Evolutionary conservation across 2,329 filamentous ascomycete genomes (phyloP).

Genomic region (Aspergillus melleus): DNA sequence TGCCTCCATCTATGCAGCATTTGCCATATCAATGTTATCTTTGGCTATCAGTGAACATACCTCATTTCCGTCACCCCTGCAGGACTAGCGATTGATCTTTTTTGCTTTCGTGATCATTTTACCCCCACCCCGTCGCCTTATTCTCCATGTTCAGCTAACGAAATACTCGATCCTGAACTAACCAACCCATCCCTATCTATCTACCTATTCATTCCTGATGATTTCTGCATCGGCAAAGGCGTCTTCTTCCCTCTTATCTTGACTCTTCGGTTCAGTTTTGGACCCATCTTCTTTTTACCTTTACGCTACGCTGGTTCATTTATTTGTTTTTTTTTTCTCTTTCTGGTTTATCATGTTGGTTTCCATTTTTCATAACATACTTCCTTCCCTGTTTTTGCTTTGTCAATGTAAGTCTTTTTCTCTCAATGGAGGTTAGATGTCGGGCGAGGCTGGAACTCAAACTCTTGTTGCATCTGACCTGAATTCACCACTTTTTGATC

Average conservation of each 20-base stretch:
- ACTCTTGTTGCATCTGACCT: constrained; percentile 17
- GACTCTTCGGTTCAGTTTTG: no score
- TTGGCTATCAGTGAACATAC: no score
- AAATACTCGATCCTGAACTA: neutral
- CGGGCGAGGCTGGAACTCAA: constrained; percentile 22
- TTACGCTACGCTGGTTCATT: neutral
- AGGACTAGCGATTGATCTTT: no score
- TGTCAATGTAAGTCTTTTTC: neutral
- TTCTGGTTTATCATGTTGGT: neutral
- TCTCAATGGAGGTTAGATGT: constrained; percentile 5
- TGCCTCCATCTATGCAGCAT: no score
- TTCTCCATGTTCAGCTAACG: constrained; percentile 4
- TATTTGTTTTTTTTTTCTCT: neutral
- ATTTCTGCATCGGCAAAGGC: constrained; percentile 25
- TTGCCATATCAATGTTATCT: neutral
- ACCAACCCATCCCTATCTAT: constrained; percentile 4
- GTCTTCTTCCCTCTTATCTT: constrained; percentile 13
- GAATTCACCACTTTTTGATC: no score
- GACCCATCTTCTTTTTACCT: neutral
- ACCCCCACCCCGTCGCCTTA: no score
- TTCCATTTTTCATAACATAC: no score
- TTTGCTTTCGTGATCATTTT: no score
- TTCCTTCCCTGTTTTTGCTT: neutral
- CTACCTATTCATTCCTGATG: constrained; percentile 10
- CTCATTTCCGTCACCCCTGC: no score